These are phyloP conservation scores for Fusarium armeniacum DNA, from an alignment of 2,329 filamentous ascomycete genomes.

Conservation along the genomic window DNA sequence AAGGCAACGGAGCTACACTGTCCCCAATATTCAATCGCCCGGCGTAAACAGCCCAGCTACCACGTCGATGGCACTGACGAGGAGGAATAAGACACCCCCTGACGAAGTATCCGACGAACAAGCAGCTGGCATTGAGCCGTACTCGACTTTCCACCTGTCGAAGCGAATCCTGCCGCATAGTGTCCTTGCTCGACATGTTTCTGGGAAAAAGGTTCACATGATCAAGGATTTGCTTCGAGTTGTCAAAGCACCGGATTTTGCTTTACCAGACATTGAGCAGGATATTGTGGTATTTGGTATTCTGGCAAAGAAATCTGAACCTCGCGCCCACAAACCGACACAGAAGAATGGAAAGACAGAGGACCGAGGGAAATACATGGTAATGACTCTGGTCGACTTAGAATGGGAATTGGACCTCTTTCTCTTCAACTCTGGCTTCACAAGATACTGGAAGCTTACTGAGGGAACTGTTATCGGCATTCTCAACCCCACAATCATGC, in stretches of 20 bases:
- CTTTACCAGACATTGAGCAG: slow-evolving; percentile 83
- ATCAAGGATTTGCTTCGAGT: slow-evolving; percentile 85
- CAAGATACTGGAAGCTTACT: slow-evolving; percentile 93
- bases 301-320: slow-evolving; percentile 88
- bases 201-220: slow-evolving; percentile 80
- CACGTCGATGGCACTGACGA: slow-evolving; percentile 22
- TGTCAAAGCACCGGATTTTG: slow-evolving; percentile 86
- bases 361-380: slow-evolving; percentile 89
- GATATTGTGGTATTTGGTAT: slow-evolving; percentile 93
- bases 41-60: slow-evolving; percentile 37
- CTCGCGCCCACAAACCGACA: slow-evolving; percentile 70
- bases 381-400: slow-evolving; percentile 87
- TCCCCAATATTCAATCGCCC: slow-evolving; percentile 51
- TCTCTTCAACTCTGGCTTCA: slow-evolving; percentile 91
- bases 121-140: slow-evolving; percentile 79
- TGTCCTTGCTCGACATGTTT: slow-evolving; percentile 81
- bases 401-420: slow-evolving; percentile 93
- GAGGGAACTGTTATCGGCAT: slow-evolving; percentile 93
- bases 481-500: slow-evolving; percentile 91
- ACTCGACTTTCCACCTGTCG: slow-evolving; percentile 86
- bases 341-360: slow-evolving; percentile 63
- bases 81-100: slow-evolving; percentile 38
- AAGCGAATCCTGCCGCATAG: slow-evolving; percentile 86
- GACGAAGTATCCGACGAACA: slow-evolving; percentile 47
- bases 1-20: slow-evolving; percentile 62